A percentile compares a stretch with the other conserved stretches of the same genome.
Conservation (phyloP, 208 protist species). For the Trypanosoma avium region DNA sequence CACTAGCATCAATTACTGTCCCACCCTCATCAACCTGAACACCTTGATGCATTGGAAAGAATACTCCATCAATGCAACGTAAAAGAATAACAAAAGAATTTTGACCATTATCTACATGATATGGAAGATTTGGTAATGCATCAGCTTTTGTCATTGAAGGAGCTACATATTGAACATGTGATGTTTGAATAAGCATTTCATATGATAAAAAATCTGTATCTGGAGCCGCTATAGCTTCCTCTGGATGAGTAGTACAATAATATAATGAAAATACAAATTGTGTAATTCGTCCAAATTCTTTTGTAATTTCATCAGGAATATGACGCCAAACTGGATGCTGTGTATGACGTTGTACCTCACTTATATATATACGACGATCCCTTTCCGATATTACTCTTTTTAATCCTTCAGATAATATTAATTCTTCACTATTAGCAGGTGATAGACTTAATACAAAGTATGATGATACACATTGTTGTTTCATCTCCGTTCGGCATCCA, state of each 20-base stretch:
- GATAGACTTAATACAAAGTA: constrained; percentile 29
- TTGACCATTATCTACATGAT: constrained; percentile 23
- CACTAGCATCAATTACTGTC: neutral
- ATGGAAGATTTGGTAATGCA: constrained; percentile 25
- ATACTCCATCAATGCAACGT: constrained; percentile 50
- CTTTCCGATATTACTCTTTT: neutral
- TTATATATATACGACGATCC: constrained; percentile 28
- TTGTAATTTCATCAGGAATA: constrained; percentile 23
- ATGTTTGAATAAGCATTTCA: constrained; percentile 39
- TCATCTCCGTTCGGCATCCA: neutral
- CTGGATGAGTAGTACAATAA: constrained; percentile 22
- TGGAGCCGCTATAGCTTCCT: constrained; percentile 1
- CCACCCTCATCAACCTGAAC: constrained; percentile 14
- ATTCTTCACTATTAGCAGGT: neutral
- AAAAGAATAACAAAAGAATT: constrained; percentile 37
- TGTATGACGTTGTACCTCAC: constrained; percentile 38
- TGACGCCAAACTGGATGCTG: constrained; percentile 42
- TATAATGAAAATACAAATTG: constrained; percentile 41
- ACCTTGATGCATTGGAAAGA: constrained; percentile 37
- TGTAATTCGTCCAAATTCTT: constrained; percentile 6
- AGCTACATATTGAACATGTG: constrained; percentile 43
- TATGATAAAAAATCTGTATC: constrained; percentile 38
- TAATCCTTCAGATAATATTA: neutral
- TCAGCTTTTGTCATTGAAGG: constrained; percentile 45
- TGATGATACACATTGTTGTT: constrained; percentile 25